Evolutionary conservation across 202 grass and related monocot species (phyloP).

Genomic region (Zizania palustris): DNA sequence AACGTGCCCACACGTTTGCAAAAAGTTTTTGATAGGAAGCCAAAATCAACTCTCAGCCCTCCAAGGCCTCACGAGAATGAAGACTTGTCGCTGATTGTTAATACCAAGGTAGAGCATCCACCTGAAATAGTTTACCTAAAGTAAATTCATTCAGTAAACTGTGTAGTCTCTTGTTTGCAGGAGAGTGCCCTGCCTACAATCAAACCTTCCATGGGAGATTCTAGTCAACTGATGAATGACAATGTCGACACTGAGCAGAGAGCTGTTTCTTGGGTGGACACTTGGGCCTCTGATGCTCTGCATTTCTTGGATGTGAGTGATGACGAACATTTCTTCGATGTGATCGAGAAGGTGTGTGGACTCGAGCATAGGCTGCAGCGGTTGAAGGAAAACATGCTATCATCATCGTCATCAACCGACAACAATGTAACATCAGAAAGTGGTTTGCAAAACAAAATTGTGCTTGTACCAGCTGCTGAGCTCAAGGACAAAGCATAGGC

Average conservation of each 20-base stretch:
- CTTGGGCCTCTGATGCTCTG: constrained; percentile 1
- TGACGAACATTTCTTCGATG: constrained; percentile 51
- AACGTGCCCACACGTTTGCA: constrained; percentile 43
- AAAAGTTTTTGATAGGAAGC: constrained; percentile 44
- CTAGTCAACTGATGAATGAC: constrained; percentile 36
- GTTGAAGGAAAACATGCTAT: constrained; percentile 61
- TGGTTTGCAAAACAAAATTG: constrained; percentile 29
- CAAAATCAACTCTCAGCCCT: constrained; percentile 38
- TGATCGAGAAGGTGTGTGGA: constrained; percentile 53
- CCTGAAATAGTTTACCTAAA: neutral
- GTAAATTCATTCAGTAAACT: constrained; percentile 13
- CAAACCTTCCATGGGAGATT: constrained; percentile 11
- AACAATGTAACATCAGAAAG: neutral
- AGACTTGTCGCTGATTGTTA: neutral
- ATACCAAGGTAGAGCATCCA: constrained; percentile 39
- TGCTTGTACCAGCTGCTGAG: constrained; percentile 58
- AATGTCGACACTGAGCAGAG: constrained; percentile 2
- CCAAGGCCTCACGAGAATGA: constrained; percentile 8
- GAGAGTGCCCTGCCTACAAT: constrained; percentile 38
- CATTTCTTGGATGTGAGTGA: constrained; percentile 10
- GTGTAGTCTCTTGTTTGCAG: constrained; percentile 47
- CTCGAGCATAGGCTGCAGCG: constrained; percentile 64
- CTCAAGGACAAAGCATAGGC: constrained; percentile 51
- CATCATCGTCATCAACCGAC: neutral
- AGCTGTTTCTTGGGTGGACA: constrained; percentile 10